Base-by-base conservation (phyloP, 202 grass and related monocot genomes). In the Dendrocalamus latiflorus region DNA sequence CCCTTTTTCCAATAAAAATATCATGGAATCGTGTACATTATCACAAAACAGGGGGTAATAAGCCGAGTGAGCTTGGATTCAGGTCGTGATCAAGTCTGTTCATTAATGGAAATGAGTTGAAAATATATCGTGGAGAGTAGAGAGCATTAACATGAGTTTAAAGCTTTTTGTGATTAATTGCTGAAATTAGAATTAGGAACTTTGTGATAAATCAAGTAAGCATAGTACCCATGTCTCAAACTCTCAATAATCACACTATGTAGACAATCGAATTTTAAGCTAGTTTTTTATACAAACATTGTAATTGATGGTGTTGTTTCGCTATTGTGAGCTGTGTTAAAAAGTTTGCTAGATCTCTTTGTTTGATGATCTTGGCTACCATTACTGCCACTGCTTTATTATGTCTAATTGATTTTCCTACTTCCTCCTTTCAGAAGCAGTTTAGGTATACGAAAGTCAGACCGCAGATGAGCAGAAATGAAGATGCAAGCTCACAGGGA, bases 361-460 rank as follows among this genome's bases (percentile, higher is more conserved):
- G n/a, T 28, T 82, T 5, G 38, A 11, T 33, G 25, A 41, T 77
- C 47, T 50, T 56, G 58, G 14, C 64, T 83, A 68, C 26, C 68
- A 11, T 9, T 37, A 55, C 38, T 55, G 53, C 54, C 12, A 71
- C 15, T 17, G 37, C 81, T 84, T 49, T 16, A 18, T 73, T 51
- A 28, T 74, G 61, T 70, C 44, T 80, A 34, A 76, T 59, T 73
- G 16, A 49, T 81, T 56, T 75, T 30, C 18, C 34, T 45, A 66
- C 72, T 85, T 85, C 22, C 63, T 83, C 41, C 50, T 89, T 88
- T 53, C 96, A 98, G 96, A 98, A 90, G 66, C 88, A 98, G 70
- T 78, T 98, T 49, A 95, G 81, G 77, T 85, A 85, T 71, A 54
- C 77, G 3, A 91, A 82, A 87, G 22, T 13, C 78, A 86, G 74